These are phyloP conservation scores for Umbelopsis sp. DNA, from an alignment of 192 early-diverging fungal genomes.

Conservation along the genomic window DNA sequence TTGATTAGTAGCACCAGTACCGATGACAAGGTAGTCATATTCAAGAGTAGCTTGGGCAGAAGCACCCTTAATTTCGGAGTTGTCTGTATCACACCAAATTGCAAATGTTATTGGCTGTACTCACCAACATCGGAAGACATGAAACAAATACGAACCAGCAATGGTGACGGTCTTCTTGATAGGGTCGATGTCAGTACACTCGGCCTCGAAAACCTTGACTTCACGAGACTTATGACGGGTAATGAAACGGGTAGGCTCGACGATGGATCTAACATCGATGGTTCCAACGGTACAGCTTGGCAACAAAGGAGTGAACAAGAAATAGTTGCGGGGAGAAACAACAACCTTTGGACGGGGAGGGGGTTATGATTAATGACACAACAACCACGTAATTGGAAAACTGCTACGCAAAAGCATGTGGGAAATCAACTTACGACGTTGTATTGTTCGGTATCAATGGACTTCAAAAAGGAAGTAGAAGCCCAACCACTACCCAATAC, in stretches of 20 bases:
- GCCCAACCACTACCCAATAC: constrained; percentile 46
- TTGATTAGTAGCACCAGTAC: constrained; percentile 76
- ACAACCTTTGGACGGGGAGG: constrained; percentile 48
- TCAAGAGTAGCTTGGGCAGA: constrained; percentile 56
- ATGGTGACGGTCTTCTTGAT: constrained; percentile 78
- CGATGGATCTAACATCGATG: constrained; percentile 82
- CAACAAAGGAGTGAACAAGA: constrained; percentile 74
- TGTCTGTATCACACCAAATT: constrained; percentile 46
- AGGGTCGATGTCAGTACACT: constrained; percentile 87
- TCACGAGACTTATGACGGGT: constrained; percentile 85
- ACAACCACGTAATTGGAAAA: constrained; percentile 27
- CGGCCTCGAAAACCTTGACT: constrained; percentile 87
- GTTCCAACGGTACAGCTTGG: constrained; percentile 86
- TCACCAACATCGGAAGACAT: not conserved
- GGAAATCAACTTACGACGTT: constrained; percentile 34
- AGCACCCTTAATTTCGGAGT: constrained; percentile 68
- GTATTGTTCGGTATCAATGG: constrained; percentile 41
- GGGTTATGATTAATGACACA: constrained; percentile 31
- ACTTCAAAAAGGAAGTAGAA: constrained; percentile 41
- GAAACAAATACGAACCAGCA: constrained; percentile 48
- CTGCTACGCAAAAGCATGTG: not conserved
- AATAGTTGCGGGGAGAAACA: constrained; percentile 84
- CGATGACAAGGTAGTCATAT: constrained; percentile 81
- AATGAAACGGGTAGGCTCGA: constrained; percentile 86
- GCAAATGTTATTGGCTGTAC: not conserved